Percentiles rank a stretch among this genome's conserved stretches.
Conservation (phyloP, 2,329 filamentous ascomycete species). For the Daldinia sp. region DNA sequence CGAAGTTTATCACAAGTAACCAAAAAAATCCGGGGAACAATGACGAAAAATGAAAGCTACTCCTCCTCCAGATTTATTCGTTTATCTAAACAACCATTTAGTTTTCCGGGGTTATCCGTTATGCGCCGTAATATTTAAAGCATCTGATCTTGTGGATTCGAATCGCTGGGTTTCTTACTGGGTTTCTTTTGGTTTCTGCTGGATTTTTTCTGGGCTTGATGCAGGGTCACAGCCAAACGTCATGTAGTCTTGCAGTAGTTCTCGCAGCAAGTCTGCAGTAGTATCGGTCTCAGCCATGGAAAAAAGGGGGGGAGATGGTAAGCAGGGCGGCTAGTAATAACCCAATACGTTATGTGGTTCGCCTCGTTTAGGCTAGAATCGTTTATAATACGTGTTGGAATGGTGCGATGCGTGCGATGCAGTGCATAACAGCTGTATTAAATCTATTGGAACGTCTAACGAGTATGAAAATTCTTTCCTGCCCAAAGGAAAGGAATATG, state of each 20-base stretch:
- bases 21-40: constrained; percentile 1
- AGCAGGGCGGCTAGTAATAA: constrained; percentile 13
- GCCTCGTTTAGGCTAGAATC: constrained; percentile 24
- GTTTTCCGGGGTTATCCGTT: constrained; percentile 1
- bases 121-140: constrained; percentile 9
- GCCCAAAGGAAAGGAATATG: constrained; percentile 10
- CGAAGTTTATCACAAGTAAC: constrained; percentile 6
- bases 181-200: no score
- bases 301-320: no score
- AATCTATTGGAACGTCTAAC: constrained; percentile 23
- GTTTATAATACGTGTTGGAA: constrained; percentile 24
- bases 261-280: no score
- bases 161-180: not conserved
- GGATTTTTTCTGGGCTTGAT: no score
- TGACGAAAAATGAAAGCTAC: not conserved
- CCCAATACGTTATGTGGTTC: constrained; percentile 1
- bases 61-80: not conserved
- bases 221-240: constrained; percentile 12
- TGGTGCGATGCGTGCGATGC: constrained; percentile 25
- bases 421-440: constrained; percentile 22
- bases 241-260: constrained; percentile 20
- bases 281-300: constrained; percentile 19
- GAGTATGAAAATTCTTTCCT: constrained; percentile 3
- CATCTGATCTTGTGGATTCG: not conserved
- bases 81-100: not conserved